Base-by-base conservation (phyloP, 805 yeast genomes). In the Candida cerambycidarum region DNA sequence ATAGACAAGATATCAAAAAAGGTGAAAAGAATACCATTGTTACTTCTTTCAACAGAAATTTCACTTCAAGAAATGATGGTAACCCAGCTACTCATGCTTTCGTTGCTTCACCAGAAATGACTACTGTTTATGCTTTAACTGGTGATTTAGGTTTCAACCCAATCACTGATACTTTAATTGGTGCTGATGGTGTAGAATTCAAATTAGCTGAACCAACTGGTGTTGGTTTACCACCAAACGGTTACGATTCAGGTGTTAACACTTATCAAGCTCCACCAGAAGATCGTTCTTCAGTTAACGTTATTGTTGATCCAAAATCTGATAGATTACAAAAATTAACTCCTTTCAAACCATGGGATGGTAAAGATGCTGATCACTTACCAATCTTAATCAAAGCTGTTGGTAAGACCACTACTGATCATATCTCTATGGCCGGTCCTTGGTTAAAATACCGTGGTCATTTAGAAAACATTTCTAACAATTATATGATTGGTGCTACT, bases 361-460 rank as follows among this genome's bases (percentile, higher is more conserved):
- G 97, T 69, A 85, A 89, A 79, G 98, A 92, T 66, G 89, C 95
- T 59, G 65, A 69, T 55, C 77, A 78, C 65, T 75, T 92, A 79
- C 97, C 97, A 72, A 92, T 92, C 60, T 83, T 92, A 75, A 88
- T 92, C 74, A 92, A 93, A 78, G 87, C 97, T 56, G 76, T 84
- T 51, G 98, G 97, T 76, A 92, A 92, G 82, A 90, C 97, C 69
- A 92, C 99, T 61, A 92, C 99, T 59, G 99, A 92, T 78, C 99
- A 92, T 77, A 92, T 92, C 63, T 92, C 98, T 62, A 90, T 89
- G 95, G 99, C 99, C 65, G 99, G 99, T 76, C 97, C 98, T 66
- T 92, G 99, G 99, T 86, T 92, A 81, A 92, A 92, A 79, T 92
- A 92, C 92, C 88, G 97, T 80, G 99, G 99, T 75, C 99, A 92